phyloP scores from a whole-genome alignment of 768 basidiomycete species.

The Lentinula boryana region DNA sequence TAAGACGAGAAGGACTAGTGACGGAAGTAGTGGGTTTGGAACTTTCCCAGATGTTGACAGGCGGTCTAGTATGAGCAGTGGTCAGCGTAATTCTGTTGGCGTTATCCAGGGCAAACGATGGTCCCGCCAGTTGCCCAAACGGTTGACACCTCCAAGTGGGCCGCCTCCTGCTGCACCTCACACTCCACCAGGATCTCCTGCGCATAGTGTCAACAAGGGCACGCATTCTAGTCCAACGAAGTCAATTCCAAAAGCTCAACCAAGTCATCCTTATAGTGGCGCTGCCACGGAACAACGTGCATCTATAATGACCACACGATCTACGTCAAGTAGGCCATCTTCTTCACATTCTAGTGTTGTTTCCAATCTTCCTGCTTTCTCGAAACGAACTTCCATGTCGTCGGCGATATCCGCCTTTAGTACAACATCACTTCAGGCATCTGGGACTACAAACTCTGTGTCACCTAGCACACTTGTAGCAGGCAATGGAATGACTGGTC shows the following conservation, averaged over 20 bases:
- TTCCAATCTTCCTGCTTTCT: slow-evolving; percentile 42
- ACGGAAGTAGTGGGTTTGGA: not conserved
- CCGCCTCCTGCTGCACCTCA: slow-evolving; percentile 47
- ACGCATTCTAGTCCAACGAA: not conserved
- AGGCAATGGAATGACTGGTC: not conserved
- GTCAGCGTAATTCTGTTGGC: not conserved
- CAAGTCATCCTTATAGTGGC: slow-evolving; percentile 23
- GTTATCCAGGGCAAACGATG: slow-evolving; percentile 33
- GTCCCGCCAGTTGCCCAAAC: slow-evolving; percentile 53
- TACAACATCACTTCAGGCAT: slow-evolving; percentile 35
- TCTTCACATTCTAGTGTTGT: slow-evolving; percentile 26
- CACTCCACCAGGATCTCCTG: slow-evolving; percentile 16
- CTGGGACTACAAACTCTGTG: not conserved
- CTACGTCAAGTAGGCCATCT: not conserved
- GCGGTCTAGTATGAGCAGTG: not conserved
- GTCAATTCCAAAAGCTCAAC: slow-evolving; percentile 6
- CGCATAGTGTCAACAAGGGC: not conserved
- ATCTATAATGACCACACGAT: slow-evolving; percentile 17
- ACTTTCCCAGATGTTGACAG: not conserved
- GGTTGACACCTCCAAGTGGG: slow-evolving; percentile 52
- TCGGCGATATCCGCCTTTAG: slow-evolving; percentile 41
- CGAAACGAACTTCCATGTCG: slow-evolving; percentile 47
- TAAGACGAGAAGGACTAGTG: not conserved
- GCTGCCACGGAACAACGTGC: slow-evolving; percentile 6
- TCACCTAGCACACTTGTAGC: not conserved